Conservation (phyloP, 2,329 filamentous ascomycete genomes). For the Lomentospora prolificans region DNA sequence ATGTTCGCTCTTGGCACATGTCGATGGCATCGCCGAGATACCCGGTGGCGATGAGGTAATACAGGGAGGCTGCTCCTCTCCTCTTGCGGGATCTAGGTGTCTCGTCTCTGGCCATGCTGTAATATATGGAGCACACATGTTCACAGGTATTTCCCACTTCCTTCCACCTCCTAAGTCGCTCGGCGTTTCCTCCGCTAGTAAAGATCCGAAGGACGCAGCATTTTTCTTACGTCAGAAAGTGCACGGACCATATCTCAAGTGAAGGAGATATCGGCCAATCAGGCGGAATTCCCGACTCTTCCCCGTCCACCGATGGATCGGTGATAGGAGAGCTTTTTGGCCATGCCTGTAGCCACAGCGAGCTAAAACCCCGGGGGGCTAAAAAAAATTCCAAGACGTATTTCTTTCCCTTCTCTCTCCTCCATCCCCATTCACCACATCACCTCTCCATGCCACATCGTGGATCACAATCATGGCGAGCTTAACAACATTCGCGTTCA, state of each 20-base stretch:
- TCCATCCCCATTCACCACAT: neutral
- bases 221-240: constrained; percentile 6
- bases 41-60: neutral
- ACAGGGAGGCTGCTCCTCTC: neutral
- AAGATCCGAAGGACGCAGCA: neutral
- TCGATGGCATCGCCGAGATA: neutral
- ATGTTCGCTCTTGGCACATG: too few relatives aligned
- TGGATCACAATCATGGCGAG: constrained; percentile 42
- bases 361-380: constrained; percentile 5
- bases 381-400: constrained; percentile 3
- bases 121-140: too few relatives aligned
- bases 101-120: too few relatives aligned
- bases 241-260: constrained; percentile 1
- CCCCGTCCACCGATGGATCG: constrained; percentile 2
- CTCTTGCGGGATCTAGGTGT: too few relatives aligned
- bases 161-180: neutral
- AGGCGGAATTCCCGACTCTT: neutral
- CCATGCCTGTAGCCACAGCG: constrained; percentile 5
- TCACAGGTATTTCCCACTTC: neutral
- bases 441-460: constrained; percentile 1
- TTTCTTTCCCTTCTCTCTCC: constrained; percentile 3
- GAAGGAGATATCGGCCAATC: constrained; percentile 7
- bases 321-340: constrained; percentile 9
- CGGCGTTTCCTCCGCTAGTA: neutral
- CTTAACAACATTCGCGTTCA: constrained; percentile 58